A percentile compares a stretch with the other conserved stretches of the same genome.
These are phyloP conservation scores for Candida sanyiensis DNA, from an alignment of 805 yeast species.

Conservation along the genomic window DNA sequence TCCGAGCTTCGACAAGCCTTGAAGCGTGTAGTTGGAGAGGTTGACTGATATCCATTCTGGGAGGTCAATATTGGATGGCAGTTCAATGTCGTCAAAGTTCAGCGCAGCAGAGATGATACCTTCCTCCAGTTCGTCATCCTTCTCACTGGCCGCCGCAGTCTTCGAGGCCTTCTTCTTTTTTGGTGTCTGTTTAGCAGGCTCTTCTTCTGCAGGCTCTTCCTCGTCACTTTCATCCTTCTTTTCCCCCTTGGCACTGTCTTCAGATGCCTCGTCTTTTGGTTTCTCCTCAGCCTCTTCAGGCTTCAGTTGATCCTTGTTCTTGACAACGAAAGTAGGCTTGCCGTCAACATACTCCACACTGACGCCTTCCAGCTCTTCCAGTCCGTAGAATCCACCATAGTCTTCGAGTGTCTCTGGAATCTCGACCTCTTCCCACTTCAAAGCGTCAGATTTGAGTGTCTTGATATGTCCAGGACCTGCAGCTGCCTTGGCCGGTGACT, in stretches of 20 bases:
- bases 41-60: slow-evolving; percentile 54
- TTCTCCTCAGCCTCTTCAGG: slow-evolving; percentile 20
- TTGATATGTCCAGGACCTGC: no score
- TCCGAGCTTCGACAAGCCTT: slow-evolving; percentile 53
- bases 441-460: slow-evolving; percentile 37
- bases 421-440: slow-evolving; percentile 77
- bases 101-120: slow-evolving; percentile 19
- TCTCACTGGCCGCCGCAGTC: not conserved
- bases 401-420: slow-evolving; percentile 81
- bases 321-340: slow-evolving; percentile 49
- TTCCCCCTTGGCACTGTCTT: no score
- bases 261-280: no score
- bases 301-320: slow-evolving; percentile 26
- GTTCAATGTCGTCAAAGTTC: slow-evolving; percentile 29
- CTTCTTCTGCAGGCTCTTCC: slow-evolving; percentile 17
- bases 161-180: not conserved
- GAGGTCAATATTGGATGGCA: slow-evolving; percentile 34
- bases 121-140: slow-evolving; percentile 12
- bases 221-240: slow-evolving; percentile 12
- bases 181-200: no score
- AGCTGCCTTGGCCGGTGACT: no score
- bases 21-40: slow-evolving; percentile 51
- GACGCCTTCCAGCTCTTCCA: slow-evolving; percentile 93
- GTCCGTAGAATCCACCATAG: slow-evolving; percentile 85
- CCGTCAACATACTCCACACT: slow-evolving; percentile 74